Conservation (phyloP, 108 stramenopile species). For the Schizochytrium sp. region DNA sequence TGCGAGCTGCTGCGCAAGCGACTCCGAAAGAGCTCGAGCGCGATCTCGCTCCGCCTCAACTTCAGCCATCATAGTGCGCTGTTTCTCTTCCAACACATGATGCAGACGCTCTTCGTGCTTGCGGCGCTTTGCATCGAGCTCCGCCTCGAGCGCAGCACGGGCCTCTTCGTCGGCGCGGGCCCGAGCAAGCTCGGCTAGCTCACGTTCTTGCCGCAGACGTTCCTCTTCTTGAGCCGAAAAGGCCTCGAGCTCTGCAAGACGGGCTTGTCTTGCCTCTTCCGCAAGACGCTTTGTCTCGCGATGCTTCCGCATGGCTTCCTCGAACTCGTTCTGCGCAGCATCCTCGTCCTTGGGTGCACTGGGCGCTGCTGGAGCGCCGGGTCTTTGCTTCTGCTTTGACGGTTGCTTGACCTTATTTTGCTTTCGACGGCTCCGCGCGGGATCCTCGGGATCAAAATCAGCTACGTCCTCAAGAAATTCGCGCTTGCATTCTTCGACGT, state of each 20-base stretch:
- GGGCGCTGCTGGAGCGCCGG: too few relatives aligned
- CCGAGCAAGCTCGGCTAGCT: background rate
- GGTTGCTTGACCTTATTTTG: background rate
- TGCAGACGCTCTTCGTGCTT: background rate
- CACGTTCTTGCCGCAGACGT: background rate
- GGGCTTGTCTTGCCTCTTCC: background rate
- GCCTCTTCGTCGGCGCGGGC: background rate
- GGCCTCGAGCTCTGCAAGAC: background rate
- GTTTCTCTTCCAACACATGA: slow-evolving; percentile 15
- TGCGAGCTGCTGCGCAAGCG: background rate
- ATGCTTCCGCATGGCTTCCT: slow-evolving; percentile 34
- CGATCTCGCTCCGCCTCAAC: slow-evolving; percentile 21
- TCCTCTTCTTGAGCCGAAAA: background rate
- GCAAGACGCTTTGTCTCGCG: slow-evolving; percentile 19
- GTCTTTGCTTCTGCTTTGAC: background rate
- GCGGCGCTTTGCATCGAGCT: slow-evolving; percentile 20
- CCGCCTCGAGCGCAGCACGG: background rate
- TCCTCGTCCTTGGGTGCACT: background rate
- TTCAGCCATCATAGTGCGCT: slow-evolving; percentile 23
- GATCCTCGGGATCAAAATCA: too few relatives aligned
- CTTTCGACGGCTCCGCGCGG: too few relatives aligned
- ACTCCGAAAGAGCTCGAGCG: background rate
- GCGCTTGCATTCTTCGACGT: too few relatives aligned
- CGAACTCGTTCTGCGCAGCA: slow-evolving; percentile 28
- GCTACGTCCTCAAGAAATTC: too few relatives aligned